Evolutionary conservation across 352 stramenopile species (phyloP).

Genomic region (Pythium guiyangense): DNA sequence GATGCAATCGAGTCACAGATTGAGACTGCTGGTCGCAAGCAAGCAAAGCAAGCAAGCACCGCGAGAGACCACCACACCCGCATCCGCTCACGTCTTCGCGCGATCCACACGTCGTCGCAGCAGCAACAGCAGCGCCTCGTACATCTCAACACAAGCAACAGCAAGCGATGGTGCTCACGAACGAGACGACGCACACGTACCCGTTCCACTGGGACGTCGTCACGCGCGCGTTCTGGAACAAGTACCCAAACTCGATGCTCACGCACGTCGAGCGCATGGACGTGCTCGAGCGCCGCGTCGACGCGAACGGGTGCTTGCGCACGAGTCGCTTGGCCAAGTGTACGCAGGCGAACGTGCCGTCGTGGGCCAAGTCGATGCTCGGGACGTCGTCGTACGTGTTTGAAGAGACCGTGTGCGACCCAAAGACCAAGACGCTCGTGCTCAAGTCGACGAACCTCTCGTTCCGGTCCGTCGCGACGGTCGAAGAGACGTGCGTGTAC

Average conservation of each 20-base stretch:
- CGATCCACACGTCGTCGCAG: too few relatives aligned
- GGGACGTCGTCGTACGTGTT: slow-evolving; percentile 76
- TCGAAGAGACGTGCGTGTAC: slow-evolving; percentile 85
- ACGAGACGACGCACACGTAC: slow-evolving; percentile 72
- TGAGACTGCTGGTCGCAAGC: too few relatives aligned
- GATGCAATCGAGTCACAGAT: too few relatives aligned
- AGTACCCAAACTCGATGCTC: slow-evolving; percentile 80
- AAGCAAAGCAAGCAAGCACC: too few relatives aligned
- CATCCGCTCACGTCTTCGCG: too few relatives aligned
- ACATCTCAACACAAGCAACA: neutral
- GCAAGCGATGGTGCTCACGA: slow-evolving; percentile 64
- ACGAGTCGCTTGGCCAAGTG: slow-evolving; percentile 71
- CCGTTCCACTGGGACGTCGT: slow-evolving; percentile 83
- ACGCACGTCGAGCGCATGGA: slow-evolving; percentile 81
- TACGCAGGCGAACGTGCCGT: slow-evolving; percentile 68
- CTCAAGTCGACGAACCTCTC: slow-evolving; percentile 83
- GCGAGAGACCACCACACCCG: too few relatives aligned
- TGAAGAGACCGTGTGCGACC: slow-evolving; percentile 77
- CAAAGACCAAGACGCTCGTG: slow-evolving; percentile 51
- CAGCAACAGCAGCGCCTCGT: too few relatives aligned
- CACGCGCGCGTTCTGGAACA: slow-evolving; percentile 86
- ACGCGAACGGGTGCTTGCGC: slow-evolving; percentile 57
- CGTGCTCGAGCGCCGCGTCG: slow-evolving; percentile 68
- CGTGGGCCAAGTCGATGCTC: slow-evolving; percentile 64
- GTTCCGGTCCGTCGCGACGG: slow-evolving; percentile 67